These are phyloP conservation scores for Candida ficus DNA, from an alignment of 805 yeast species.

Conservation along the genomic window DNA sequence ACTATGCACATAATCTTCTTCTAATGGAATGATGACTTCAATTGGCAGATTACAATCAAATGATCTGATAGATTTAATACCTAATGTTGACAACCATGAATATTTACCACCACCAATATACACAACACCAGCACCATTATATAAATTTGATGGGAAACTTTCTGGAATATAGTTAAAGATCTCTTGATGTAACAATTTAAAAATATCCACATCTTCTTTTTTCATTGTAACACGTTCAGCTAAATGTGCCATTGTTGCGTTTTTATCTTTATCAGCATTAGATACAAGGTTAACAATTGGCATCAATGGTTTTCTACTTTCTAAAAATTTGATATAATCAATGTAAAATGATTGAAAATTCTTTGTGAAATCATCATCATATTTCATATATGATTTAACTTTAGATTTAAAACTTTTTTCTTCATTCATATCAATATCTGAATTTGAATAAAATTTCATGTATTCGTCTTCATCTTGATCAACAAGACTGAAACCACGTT, in stretches of 20 bases:
- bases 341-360: slow-evolving; percentile 15
- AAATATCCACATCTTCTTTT: slow-evolving; percentile 4
- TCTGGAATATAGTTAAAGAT: too few species aligned
- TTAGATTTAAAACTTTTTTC: neutral
- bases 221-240: too few species aligned
- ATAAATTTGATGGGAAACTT: slow-evolving; percentile 2
- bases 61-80: slow-evolving; percentile 57
- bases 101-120: slow-evolving; percentile 79
- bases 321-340: slow-evolving; percentile 11
- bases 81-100: slow-evolving; percentile 64
- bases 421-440: slow-evolving; percentile 7
- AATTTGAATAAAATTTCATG: slow-evolving; percentile 3
- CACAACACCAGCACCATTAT: slow-evolving; percentile 43
- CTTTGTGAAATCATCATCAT: slow-evolving; percentile 2
- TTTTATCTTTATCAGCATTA: slow-evolving; percentile 2
- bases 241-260: too few species aligned
- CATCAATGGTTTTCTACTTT: slow-evolving; percentile 8
- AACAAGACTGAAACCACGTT: too few species aligned
- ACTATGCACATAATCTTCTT: slow-evolving; percentile 60
- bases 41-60: slow-evolving; percentile 62
- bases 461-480: neutral
- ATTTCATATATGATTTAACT: neutral
- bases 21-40: slow-evolving; percentile 68
- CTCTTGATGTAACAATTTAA: too few species aligned
- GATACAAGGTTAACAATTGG: too few species aligned